Evolutionary conservation across 306 rosid species (phyloP).

Genomic region (Cucurbita ficifolia): DNA sequence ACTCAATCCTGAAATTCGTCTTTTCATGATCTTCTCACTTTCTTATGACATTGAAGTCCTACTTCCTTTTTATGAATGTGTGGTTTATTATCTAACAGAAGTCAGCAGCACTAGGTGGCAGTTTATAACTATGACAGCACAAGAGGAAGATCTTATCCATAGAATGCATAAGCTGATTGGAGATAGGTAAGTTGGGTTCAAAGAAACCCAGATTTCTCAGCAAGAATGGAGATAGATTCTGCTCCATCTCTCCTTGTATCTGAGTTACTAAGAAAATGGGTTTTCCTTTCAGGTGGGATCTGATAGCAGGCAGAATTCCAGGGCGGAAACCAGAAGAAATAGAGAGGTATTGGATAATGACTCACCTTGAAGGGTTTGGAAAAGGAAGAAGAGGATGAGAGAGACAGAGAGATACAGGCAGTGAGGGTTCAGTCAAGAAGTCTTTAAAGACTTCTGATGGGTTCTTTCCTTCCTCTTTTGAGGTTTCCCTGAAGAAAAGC

Average conservation of each 20-base stretch:
- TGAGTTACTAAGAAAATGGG: neutral
- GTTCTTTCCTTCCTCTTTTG: neutral
- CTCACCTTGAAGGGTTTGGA: conserved; percentile 13
- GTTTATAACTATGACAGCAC: conserved; percentile 12
- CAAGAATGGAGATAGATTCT: neutral
- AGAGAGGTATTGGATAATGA: conserved; percentile 20
- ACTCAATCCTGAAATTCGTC: neutral
- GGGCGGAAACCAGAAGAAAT: conserved; percentile 15
- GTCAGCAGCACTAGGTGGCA: conserved; percentile 13
- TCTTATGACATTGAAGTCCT: neutral
- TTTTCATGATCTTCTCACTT: neutral
- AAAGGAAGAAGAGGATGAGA: conserved; percentile 2
- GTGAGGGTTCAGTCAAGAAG: neutral
- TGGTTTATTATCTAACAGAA: neutral
- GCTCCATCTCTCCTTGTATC: neutral
- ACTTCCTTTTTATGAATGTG: neutral
- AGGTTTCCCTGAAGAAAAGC: conserved; percentile 3
- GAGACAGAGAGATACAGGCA: neutral
- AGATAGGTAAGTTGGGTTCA: conserved; percentile 4
- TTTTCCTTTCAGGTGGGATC: conserved; percentile 12
- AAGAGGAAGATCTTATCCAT: conserved; percentile 14
- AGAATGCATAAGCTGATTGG: conserved; percentile 18
- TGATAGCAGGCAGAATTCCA: conserved; percentile 12
- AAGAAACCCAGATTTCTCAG: neutral
- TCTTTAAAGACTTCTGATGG: neutral